Evolutionary conservation across 192 early-diverging fungal genomes (phyloP), one percentile per base, ranked within the genome.

Genomic region (Allomyces javanicus): DNA sequence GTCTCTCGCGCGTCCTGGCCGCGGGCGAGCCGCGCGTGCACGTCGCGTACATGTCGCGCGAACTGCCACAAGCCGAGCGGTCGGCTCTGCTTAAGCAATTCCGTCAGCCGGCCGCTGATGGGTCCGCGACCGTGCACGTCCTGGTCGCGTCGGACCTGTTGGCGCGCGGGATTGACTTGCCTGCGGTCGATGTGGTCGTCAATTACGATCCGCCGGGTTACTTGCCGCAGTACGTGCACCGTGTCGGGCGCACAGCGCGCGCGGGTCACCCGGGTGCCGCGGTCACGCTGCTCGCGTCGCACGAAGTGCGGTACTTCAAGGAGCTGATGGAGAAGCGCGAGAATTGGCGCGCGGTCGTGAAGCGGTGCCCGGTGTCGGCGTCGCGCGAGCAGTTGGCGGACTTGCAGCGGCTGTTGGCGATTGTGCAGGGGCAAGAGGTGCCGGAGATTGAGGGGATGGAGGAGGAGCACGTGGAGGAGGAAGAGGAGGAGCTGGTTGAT

Each of bases 161-260:
- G 67, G 86, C 87, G 40, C 90, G 94, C 67, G 94, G 94, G 58
- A 78, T 95, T 71, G 92, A 97, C 74, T 77, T 97, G 22, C 84
- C 88, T 24, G 73, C 77, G 62, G 88, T 97, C 9, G 76, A 80
- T 14, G 74, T 76, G 6, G 92, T 96, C 9, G 81, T 97, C 62
- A 89, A 89, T 70, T 91, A 93, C 74, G 94, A 97, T 67, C 79
- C 86, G 33, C 90, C 93, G 21, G 70, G 78, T 11, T 83, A 88
- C 44, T 86, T 89, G 80, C 81, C 84, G 67, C 84, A 86, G 72
- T 97, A 95, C 68, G 82, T 93, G n/a, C 94, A 97, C 68, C 83
- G 94, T 66, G 88, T 93, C 0, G 94, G 94, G 7, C 80, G 94
- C 66, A 92, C 91, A 3, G 93, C 91, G 14, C 83, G 93, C 68